A percentile compares a stretch with the other conserved stretches of the same genome.
phyloP scores from a whole-genome alignment of 2,329 filamentous ascomycete genomes.

The Calonectria pteridis region DNA sequence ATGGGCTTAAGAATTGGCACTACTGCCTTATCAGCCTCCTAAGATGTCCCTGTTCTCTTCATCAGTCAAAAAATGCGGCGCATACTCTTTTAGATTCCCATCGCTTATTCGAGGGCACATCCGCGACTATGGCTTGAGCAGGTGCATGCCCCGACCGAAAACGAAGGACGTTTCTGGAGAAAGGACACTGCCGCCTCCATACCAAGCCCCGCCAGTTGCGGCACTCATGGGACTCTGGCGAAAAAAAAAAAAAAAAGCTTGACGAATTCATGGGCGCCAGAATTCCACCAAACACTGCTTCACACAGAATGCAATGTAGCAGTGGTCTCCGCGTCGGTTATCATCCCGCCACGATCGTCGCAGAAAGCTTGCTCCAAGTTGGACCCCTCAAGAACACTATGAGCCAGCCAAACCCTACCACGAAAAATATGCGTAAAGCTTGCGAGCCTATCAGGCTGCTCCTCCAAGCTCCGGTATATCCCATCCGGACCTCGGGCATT shows the following conservation, averaged over 20 bases:
- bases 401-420: background rate
- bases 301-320: background rate
- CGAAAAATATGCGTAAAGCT: background rate
- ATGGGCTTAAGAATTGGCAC: background rate
- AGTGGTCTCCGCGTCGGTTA: background rate
- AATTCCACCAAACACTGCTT: background rate
- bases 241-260: background rate
- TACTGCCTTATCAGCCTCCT: background rate
- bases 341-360: background rate
- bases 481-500: background rate
- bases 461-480: background rate
- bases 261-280: background rate
- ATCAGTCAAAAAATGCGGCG: background rate
- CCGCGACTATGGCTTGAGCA: background rate
- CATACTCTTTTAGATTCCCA: background rate
- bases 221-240: background rate
- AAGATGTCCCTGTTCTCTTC: background rate
- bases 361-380: background rate
- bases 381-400: background rate
- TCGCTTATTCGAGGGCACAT: background rate
- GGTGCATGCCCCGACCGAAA: background rate
- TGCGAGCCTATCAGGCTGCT: background rate
- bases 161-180: background rate
- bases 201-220: background rate
- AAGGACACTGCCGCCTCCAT: background rate